These are phyloP conservation scores for Pythium aquatile DNA, from an alignment of 352 stramenopile species.

Conservation along the genomic window DNA sequence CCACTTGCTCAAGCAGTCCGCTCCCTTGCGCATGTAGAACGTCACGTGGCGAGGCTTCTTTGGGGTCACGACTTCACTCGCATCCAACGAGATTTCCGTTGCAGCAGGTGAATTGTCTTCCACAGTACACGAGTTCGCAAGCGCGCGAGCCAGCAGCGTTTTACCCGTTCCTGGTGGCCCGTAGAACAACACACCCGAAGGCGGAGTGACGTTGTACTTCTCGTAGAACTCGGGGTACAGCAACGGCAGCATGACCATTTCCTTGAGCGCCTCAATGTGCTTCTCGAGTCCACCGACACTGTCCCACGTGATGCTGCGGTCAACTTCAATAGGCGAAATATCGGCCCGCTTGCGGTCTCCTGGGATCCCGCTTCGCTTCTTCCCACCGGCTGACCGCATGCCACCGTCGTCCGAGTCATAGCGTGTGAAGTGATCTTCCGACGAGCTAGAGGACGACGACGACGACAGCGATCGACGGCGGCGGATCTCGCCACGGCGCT, in stretches of 20 bases:
- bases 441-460: slow-evolving; percentile 38
- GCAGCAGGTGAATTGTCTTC: slow-evolving; percentile 21
- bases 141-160: slow-evolving; percentile 84
- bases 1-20: slow-evolving; percentile 91
- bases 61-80: slow-evolving; percentile 18
- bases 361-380: slow-evolving; percentile 31
- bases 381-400: slow-evolving; percentile 53
- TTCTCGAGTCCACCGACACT: slow-evolving; percentile 79
- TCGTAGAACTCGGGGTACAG: slow-evolving; percentile 93
- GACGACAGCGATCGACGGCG: slow-evolving; percentile 39
- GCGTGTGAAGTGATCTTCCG: slow-evolving; percentile 52
- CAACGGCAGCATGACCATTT: slow-evolving; percentile 93
- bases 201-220: slow-evolving; percentile 84
- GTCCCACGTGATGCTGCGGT: slow-evolving; percentile 83
- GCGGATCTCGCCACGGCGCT: slow-evolving; percentile 19
- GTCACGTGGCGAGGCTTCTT: slow-evolving; percentile 68
- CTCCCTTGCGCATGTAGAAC: slow-evolving; percentile 94
- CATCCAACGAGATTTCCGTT: slow-evolving; percentile 17
- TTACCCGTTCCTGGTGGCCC: slow-evolving; percentile 92
- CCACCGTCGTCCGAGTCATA: slow-evolving; percentile 66
- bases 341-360: slow-evolving; percentile 48
- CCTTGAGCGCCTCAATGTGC: slow-evolving; percentile 90
- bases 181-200: slow-evolving; percentile 88
- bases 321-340: slow-evolving; percentile 80
- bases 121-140: slow-evolving; percentile 86